A percentile compares a stretch with the other conserved stretches of the same genome.
These are phyloP conservation scores for Aspergillus carlsbadensis DNA, from an alignment of 495 filamentous ascomycete species.

Conservation along the genomic window DNA sequence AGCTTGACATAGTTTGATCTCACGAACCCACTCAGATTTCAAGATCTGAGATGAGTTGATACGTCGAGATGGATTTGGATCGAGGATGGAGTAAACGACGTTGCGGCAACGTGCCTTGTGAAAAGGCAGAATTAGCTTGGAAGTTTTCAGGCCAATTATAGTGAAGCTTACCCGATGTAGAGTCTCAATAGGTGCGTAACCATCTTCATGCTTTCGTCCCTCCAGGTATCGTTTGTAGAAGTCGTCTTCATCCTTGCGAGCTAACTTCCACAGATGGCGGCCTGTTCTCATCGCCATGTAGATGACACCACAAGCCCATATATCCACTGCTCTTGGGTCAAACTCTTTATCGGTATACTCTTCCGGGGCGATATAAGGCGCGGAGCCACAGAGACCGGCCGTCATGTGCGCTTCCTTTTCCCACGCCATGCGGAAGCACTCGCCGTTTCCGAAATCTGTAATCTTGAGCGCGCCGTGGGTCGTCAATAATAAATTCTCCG, in stretches of 20 bases:
- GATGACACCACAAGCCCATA: conserved; percentile 97
- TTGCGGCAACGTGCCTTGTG: conserved; percentile 95
- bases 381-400: conserved; percentile 90
- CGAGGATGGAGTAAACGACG: conserved; percentile 97
- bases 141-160: conserved; percentile 9
- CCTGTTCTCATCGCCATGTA: conserved; percentile 99
- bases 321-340: conserved; percentile 92
- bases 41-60: conserved; percentile 96
- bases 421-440: conserved; percentile 99
- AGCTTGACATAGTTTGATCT: conserved; percentile 94
- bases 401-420: conserved; percentile 98
- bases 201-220: conserved; percentile 87
- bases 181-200: conserved; percentile 94
- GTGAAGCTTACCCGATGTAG: conserved; percentile 78
- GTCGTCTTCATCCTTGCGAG: conserved; percentile 93
- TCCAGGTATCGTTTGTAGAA: conserved; percentile 94
- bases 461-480: conserved; percentile 95
- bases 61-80: conserved; percentile 85
- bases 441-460: conserved; percentile 98
- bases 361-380: conserved; percentile 96
- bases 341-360: conserved; percentile 96
- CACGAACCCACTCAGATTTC: conserved; percentile 96
- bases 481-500: conserved; percentile 93
- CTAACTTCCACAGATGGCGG: conserved; percentile 92
- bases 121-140: conserved; percentile 33